These are phyloP conservation scores for Cystobasidiaceae sp. DNA, from an alignment of 1,284 basidiomycete genomes.

Conservation along the genomic window DNA sequence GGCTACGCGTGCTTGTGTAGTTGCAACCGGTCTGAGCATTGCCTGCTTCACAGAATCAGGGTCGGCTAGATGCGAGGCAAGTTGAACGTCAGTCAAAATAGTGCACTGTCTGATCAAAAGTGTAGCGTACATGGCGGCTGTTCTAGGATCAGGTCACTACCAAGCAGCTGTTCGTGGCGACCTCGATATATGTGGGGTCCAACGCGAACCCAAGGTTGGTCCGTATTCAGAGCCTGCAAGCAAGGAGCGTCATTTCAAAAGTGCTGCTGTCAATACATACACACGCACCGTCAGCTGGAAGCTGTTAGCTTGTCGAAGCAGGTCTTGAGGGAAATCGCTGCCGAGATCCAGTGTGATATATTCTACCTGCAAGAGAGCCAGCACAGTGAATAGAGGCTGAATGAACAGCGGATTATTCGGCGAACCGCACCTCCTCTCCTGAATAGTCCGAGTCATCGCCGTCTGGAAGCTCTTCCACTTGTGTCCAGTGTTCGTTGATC, in stretches of 20 bases:
- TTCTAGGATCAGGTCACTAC: slow-evolving; percentile 16
- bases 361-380: not conserved
- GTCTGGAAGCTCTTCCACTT: slow-evolving; percentile 16
- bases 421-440: slow-evolving; percentile 15
- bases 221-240: slow-evolving; percentile 7
- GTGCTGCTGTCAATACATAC: not conserved
- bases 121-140: not conserved
- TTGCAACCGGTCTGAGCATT: not conserved
- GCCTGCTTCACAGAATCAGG: not conserved
- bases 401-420: not conserved
- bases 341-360: slow-evolving; percentile 27
- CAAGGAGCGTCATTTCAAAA: not conserved
- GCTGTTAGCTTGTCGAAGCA: not conserved
- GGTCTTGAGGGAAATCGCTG: slow-evolving; percentile 2
- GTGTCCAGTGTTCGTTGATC: slow-evolving; percentile 17
- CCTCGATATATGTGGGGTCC: slow-evolving; percentile 14
- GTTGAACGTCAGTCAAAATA: not conserved
- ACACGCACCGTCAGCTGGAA: slow-evolving; percentile 21
- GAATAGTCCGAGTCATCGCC: slow-evolving; percentile 17
- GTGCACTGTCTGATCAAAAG: not conserved
- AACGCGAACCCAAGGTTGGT: slow-evolving; percentile 14
- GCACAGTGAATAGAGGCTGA: not conserved
- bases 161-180: slow-evolving; percentile 14
- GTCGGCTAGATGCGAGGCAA: not conserved
- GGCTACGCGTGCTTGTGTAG: slow-evolving; percentile 5